A percentile compares a stretch with the other conserved stretches of the same genome.
Conservation (phyloP, 257 asterid genomes). For the Salvia miltiorrhiza region DNA sequence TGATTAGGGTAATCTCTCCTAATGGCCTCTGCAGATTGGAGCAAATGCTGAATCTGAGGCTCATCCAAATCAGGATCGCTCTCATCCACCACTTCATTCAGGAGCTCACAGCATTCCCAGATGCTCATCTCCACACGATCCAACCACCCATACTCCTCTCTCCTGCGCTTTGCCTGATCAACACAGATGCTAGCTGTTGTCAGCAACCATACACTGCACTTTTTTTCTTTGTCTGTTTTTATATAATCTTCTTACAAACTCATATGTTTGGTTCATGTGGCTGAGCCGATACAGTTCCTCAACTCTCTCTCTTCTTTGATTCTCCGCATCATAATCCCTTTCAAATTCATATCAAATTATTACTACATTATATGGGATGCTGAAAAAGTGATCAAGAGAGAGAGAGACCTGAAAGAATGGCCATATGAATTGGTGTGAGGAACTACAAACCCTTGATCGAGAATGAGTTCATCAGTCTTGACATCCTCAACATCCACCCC, state of each 20-base stretch:
- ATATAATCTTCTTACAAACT: constrained; percentile 55
- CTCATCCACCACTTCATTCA: too few species aligned
- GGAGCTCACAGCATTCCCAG: too few species aligned
- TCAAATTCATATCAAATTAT: too few species aligned
- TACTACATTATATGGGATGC: not conserved
- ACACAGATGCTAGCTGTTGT: too few species aligned
- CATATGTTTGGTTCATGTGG: constrained; percentile 68
- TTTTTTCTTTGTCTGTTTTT: too few species aligned
- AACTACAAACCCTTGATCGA: constrained; percentile 48
- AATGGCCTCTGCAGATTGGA: constrained; percentile 54
- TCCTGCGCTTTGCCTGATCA: constrained; percentile 35
- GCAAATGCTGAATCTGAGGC: constrained; percentile 48
- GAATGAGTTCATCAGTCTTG: constrained; percentile 29
- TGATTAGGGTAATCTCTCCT: too few species aligned
- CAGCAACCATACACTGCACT: too few species aligned
- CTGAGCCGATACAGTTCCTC: constrained; percentile 64
- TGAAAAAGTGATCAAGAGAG: not conserved
- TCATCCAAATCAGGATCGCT: constrained; percentile 59
- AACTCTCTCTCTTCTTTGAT: constrained; percentile 48
- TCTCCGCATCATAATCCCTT: constrained; percentile 65
- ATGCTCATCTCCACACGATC: too few species aligned
- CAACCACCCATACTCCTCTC: constrained; percentile 29
- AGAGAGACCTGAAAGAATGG: constrained; percentile 46
- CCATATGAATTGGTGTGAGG: constrained; percentile 57
- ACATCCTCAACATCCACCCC: constrained; percentile 18